phyloP scores from a whole-genome alignment of 768 basidiomycete genomes.

The Lenzites betulinus region DNA sequence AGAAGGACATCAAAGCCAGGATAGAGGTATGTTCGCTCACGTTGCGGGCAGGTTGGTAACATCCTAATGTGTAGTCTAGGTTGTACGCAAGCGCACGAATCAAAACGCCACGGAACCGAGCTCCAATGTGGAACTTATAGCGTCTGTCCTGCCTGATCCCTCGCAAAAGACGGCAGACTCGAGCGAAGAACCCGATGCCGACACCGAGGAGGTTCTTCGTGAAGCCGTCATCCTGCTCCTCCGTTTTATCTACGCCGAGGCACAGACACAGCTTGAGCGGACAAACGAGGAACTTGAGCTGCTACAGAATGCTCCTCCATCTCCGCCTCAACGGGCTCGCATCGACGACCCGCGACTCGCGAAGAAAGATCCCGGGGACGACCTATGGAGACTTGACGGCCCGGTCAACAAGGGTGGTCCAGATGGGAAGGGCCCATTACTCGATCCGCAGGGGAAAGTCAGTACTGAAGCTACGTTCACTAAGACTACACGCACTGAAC shows the following conservation, averaged over 20 bases:
- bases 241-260: slow-evolving; percentile 69
- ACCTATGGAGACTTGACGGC: slow-evolving; percentile 76
- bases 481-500: neutral
- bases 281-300: slow-evolving; percentile 74
- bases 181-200: slow-evolving; percentile 54
- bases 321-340: slow-evolving; percentile 30
- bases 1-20: slow-evolving; percentile 73
- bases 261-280: slow-evolving; percentile 65
- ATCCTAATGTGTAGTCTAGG: slow-evolving; percentile 34
- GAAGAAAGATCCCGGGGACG: slow-evolving; percentile 46
- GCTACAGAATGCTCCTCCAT: slow-evolving; percentile 55
- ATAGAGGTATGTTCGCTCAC: slow-evolving; percentile 55
- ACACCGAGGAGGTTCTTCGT: slow-evolving; percentile 66
- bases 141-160: slow-evolving; percentile 54
- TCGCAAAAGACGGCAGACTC: slow-evolving; percentile 25
- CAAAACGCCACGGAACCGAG: slow-evolving; percentile 37
- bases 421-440: slow-evolving; percentile 59
- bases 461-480: slow-evolving; percentile 8
- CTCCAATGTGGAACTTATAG: slow-evolving; percentile 64
- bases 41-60: neutral
- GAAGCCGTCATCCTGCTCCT: slow-evolving; percentile 71
- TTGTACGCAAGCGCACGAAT: slow-evolving; percentile 54
- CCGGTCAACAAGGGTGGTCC: slow-evolving; percentile 36
- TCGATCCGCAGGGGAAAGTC: slow-evolving; percentile 81
- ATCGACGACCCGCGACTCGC: slow-evolving; percentile 41